phyloP scores from a whole-genome alignment of 306 rosid species.

The Cucurbita maxima region DNA sequence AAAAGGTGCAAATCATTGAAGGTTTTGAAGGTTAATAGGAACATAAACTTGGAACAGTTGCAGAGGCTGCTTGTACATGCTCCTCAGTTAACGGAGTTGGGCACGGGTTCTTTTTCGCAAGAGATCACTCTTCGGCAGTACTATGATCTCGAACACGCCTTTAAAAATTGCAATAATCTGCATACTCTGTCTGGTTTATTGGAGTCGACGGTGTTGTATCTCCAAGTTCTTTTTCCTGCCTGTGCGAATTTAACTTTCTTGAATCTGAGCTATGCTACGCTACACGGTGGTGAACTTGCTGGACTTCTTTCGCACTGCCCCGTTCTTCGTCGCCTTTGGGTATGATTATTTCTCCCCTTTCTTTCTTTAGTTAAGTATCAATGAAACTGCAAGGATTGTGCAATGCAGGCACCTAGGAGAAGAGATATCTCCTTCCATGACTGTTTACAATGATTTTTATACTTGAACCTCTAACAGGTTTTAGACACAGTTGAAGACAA shows the following conservation, averaged over 20 bases:
- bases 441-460: neutral
- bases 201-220: conserved; percentile 33
- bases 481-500: conserved; percentile 70
- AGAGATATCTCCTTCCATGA: neutral
- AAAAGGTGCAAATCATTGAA: conserved; percentile 54
- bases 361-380: neutral
- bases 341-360: conserved; percentile 11
- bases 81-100: conserved; percentile 56
- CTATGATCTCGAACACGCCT: conserved; percentile 44
- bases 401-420: neutral
- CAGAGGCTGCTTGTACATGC: conserved; percentile 37
- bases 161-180: conserved; percentile 43
- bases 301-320: conserved; percentile 57
- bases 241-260: conserved; percentile 52
- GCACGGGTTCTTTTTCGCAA: conserved; percentile 51
- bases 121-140: conserved; percentile 41
- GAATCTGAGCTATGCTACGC: conserved; percentile 56
- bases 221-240: conserved; percentile 53
- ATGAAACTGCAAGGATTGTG: neutral
- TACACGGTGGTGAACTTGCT: conserved; percentile 41
- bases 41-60: conserved; percentile 43
- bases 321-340: conserved; percentile 60
- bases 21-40: conserved; percentile 58
- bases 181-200: conserved; percentile 68
- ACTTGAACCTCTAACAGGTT: conserved; percentile 23